Evolutionary conservation across 441 rosid species (phyloP).

Genomic region (Gossypium aridum): DNA sequence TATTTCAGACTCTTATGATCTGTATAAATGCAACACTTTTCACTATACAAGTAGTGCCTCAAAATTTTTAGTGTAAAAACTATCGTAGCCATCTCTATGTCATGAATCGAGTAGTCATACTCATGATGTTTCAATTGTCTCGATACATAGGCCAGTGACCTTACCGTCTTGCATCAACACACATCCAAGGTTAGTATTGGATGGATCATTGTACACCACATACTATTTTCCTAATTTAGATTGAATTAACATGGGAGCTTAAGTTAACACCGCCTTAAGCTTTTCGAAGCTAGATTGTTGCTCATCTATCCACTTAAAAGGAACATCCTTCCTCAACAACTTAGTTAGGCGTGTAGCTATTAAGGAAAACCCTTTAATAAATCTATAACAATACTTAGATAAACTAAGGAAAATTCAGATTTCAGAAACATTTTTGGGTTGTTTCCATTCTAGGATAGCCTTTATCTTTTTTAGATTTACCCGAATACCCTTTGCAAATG

Average conservation of each 20-base stretch:
- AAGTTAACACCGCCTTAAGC: neutral
- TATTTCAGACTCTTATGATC: neutral
- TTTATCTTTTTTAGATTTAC: neutral
- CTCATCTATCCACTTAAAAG: neutral
- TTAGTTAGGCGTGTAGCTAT: neutral
- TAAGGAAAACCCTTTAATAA: neutral
- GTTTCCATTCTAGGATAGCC: neutral
- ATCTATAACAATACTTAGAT: neutral
- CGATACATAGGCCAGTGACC: neutral
- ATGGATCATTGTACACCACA: neutral
- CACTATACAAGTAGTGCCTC: neutral
- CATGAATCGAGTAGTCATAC: neutral
- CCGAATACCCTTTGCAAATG: neutral
- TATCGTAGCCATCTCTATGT: neutral
- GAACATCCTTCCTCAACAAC: neutral
- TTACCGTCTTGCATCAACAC: neutral
- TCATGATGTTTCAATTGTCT: too few species aligned
- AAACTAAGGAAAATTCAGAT: neutral
- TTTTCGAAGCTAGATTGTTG: neutral
- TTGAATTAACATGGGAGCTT: neutral
- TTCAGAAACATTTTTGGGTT: neutral
- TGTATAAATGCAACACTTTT: too few species aligned
- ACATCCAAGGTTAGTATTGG: neutral
- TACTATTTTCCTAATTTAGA: neutral
- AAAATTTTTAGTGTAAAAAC: neutral